phyloP scores from a whole-genome alignment of 1,284 basidiomycete genomes.

The Athelia sp. region DNA sequence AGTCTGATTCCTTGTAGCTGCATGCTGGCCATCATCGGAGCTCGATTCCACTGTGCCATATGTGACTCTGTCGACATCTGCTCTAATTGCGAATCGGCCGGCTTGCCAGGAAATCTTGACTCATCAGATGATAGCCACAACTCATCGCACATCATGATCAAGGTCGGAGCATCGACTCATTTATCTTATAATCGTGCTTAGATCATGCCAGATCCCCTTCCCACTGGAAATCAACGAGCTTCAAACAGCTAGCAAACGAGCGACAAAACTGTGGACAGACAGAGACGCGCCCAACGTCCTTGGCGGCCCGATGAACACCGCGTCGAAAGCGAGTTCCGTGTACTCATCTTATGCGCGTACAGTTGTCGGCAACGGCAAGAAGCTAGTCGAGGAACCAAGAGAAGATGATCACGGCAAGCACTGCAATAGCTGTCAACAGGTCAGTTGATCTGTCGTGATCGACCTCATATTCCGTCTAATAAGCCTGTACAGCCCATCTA shows the following conservation, averaged over 20 bases:
- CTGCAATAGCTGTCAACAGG: constrained; percentile 57
- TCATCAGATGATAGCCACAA: constrained; percentile 62
- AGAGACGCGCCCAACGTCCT: constrained; percentile 63
- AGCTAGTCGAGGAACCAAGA: constrained; percentile 17
- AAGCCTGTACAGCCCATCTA: constrained; percentile 45
- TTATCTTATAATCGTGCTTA: constrained; percentile 2
- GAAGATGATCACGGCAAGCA: constrained; percentile 50
- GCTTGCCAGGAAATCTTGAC: constrained; percentile 75
- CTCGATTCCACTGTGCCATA: constrained; percentile 87
- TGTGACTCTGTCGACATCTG: constrained; percentile 82
- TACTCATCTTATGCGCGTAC: constrained; percentile 61
- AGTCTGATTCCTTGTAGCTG: constrained; percentile 49
- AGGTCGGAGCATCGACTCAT: constrained; percentile 43
- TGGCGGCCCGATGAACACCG: constrained; percentile 28
- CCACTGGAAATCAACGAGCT: constrained; percentile 73
- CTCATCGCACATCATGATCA: constrained; percentile 88
- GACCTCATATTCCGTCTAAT: too few relatives aligned
- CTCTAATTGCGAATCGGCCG: constrained; percentile 83
- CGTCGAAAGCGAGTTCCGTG: constrained; percentile 51
- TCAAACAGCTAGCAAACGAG: constrained; percentile 67
- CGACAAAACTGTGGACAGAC: constrained; percentile 71
- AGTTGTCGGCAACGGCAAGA: constrained; percentile 46
- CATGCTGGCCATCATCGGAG: constrained; percentile 82
- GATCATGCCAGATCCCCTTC: constrained; percentile 66
- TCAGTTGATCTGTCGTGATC: constrained; percentile 21